Percentiles rank a stretch among this genome's conserved stretches.
Conservation (phyloP, 2,329 filamentous ascomycete species). For the Mycosphaerella sp. region DNA sequence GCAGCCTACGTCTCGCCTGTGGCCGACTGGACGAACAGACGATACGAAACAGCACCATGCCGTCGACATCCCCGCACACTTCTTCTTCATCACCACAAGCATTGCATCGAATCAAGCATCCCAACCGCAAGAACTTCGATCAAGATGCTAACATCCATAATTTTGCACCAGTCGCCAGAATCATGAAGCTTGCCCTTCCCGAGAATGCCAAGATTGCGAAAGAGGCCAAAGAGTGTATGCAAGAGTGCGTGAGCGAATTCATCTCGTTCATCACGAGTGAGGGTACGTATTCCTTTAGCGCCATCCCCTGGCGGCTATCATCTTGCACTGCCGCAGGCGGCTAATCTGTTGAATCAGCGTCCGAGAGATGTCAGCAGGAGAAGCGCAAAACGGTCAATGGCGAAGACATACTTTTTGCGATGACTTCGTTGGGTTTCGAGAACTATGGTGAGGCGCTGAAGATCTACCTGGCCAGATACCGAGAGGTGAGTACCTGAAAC, state of each 20-base stretch:
- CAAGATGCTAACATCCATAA: conserved; percentile 92
- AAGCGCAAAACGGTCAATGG: conserved; percentile 99
- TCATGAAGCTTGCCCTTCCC: conserved; percentile 96
- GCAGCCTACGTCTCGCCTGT: conserved; percentile 29
- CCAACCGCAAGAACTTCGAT: conserved; percentile 35
- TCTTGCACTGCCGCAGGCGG: conserved; percentile 14
- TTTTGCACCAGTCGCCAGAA: conserved; percentile 91
- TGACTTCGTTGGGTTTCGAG: conserved; percentile 98
- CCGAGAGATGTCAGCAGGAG: conserved; percentile 98
- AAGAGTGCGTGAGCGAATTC: conserved; percentile 99
- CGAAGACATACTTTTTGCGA: conserved; percentile 96
- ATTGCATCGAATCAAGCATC: conserved; percentile 25
- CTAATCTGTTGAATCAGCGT: conserved; percentile 53
- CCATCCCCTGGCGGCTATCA: conserved; percentile 14
- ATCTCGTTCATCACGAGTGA: conserved; percentile 99
- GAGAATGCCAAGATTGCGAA: conserved; percentile 97
- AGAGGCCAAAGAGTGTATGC: conserved; percentile 99
- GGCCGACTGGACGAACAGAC: conserved; percentile 25
- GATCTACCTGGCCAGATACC: conserved; percentile 95
- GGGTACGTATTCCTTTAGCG: conserved; percentile 54
- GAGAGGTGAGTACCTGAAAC: conserved; percentile 67
- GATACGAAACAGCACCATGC: conserved; percentile 35
- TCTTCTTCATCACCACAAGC: conserved; percentile 27
- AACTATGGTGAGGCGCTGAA: conserved; percentile 98
- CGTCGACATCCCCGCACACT: conserved; percentile 37